phyloP scores from a whole-genome alignment of 2,329 filamentous ascomycete species.

The Neofusicoccum sp. region DNA sequence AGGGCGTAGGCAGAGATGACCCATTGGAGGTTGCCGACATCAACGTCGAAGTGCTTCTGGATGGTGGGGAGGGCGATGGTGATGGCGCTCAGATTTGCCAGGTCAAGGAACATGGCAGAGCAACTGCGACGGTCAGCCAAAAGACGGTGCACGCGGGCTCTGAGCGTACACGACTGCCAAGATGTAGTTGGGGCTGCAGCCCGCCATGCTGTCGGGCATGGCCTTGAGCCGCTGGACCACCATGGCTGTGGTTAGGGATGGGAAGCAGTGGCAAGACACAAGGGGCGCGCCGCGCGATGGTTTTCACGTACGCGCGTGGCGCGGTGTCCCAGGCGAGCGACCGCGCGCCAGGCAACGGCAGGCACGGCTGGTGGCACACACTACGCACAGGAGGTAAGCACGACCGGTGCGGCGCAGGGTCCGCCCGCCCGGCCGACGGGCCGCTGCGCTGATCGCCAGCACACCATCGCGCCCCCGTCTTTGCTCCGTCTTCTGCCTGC shows the following conservation, averaged over 20 bases:
- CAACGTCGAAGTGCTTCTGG: slow-evolving; percentile 9
- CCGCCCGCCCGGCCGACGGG: no score
- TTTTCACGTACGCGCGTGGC: neutral
- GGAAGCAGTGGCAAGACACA: no score
- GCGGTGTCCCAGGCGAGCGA: slow-evolving; percentile 10
- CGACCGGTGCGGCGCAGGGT: no score
- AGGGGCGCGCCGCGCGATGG: neutral
- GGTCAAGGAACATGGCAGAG: slow-evolving; percentile 22
- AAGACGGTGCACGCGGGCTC: neutral
- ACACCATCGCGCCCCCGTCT: no score
- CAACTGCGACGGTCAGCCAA: neutral
- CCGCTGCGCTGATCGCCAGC: no score
- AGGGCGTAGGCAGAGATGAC: slow-evolving; percentile 21
- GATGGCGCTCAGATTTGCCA: slow-evolving; percentile 20
- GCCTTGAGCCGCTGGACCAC: neutral
- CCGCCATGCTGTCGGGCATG: neutral
- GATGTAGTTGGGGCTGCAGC: neutral
- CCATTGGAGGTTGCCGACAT: slow-evolving; percentile 18
- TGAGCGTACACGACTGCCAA: slow-evolving; percentile 13
- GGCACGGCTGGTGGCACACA: no score
- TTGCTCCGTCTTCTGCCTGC: no score
- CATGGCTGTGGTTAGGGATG: neutral
- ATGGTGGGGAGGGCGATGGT: slow-evolving; percentile 22
- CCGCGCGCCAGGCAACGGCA: neutral
- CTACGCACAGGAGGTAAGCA: no score